Conservation (phyloP, 2,329 filamentous ascomycete genomes). For the Macrophomina pseudophaseolina region DNA sequence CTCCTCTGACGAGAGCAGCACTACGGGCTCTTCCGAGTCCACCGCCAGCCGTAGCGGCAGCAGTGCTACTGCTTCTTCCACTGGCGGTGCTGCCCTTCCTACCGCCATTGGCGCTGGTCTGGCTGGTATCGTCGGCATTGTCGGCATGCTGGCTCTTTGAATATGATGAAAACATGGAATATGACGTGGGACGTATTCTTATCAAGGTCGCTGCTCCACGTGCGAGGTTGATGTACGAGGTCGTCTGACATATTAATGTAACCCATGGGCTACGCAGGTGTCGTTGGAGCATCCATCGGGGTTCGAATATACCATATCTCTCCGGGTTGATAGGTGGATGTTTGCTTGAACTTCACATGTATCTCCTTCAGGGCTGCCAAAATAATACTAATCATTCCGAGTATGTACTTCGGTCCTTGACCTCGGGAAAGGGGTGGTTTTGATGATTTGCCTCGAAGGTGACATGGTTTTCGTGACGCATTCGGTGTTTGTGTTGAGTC, state of each 20-base stretch:
- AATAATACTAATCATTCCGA: not conserved
- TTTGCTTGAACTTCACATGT: too few relatives aligned
- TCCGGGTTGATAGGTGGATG: too few relatives aligned
- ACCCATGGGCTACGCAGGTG: too few relatives aligned
- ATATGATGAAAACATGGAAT: not conserved
- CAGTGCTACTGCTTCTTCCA: slow-evolving; percentile 31
- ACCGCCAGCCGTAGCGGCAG: slow-evolving; percentile 28
- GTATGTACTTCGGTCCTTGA: not conserved
- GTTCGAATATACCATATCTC: too few relatives aligned
- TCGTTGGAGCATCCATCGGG: too few relatives aligned
- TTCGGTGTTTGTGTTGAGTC: too few relatives aligned
- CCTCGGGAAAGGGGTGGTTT: too few relatives aligned
- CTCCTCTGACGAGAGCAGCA: slow-evolving; percentile 35
- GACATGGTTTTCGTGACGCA: too few relatives aligned
- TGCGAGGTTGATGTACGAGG: not conserved
- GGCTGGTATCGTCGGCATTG: slow-evolving; percentile 47
- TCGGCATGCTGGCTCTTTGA: slow-evolving; percentile 52
- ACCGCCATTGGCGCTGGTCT: slow-evolving; percentile 47
- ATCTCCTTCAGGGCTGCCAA: too few relatives aligned
- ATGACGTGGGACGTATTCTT: not conserved
- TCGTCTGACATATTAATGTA: too few relatives aligned
- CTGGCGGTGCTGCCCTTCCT: slow-evolving; percentile 41
- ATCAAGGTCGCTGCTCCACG: too few relatives aligned
- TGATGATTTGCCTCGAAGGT: too few relatives aligned
- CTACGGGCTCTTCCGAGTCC: slow-evolving; percentile 11